phyloP scores from a whole-genome alignment of 345 rosid genomes.

The Brassica incana region DNA sequence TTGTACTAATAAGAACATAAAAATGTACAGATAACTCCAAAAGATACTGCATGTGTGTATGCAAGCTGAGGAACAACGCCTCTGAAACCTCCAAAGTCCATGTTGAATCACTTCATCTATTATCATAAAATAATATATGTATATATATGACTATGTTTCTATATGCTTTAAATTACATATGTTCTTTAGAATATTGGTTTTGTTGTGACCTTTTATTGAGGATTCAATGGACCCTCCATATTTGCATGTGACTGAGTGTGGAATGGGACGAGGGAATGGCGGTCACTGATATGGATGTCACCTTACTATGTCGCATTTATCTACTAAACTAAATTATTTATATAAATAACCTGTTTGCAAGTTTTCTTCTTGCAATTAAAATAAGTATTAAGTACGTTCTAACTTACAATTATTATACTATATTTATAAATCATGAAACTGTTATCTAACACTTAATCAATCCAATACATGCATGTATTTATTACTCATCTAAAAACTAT shows the following conservation, averaged over 20 bases:
- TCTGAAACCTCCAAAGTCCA: conserved; percentile 39
- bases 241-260: conserved; percentile 42
- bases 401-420: background rate
- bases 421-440: background rate
- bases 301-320: conserved; percentile 26
- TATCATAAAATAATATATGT: conserved; percentile 1
- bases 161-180: conserved; percentile 18
- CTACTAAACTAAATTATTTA: background rate
- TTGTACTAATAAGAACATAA: conserved; percentile 32
- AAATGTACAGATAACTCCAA: conserved; percentile 36
- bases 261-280: conserved; percentile 36
- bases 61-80: conserved; percentile 40
- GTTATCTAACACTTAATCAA: background rate
- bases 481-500: background rate
- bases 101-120: conserved; percentile 29
- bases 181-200: conserved; percentile 33
- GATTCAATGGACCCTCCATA: conserved; percentile 45
- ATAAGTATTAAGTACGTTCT: background rate
- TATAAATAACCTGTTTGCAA: background rate
- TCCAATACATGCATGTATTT: background rate
- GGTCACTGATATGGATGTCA: conserved; percentile 37
- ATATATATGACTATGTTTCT: background rate
- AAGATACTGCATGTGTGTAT: conserved; percentile 42
- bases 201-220: conserved; percentile 37
- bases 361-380: background rate